Evolutionary conservation across 768 basidiomycete genomes (phyloP), one percentile per base, ranked within the genome.

Genomic region (Lentinula edodes): DNA sequence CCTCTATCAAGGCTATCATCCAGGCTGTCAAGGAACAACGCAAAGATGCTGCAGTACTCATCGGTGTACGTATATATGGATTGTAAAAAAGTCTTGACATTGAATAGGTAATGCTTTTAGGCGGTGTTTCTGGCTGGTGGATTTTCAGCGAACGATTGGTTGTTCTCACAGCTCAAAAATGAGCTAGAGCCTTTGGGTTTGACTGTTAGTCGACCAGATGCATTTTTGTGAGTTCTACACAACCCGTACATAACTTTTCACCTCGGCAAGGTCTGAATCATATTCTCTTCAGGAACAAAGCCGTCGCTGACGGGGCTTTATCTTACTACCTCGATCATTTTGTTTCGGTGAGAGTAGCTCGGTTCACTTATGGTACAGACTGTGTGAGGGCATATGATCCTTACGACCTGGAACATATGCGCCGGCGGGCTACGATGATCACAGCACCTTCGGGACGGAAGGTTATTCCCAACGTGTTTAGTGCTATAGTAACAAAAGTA

Each of bases 81-180:
- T 39, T 0, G 20, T 42, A 18, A 0, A 8, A 48, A 28, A 12
- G 16, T 1, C 36, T 32, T 6, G 13, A 9, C 23, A 51, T 36
- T 18, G 34, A 10, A 41, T 34, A 28, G 13, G 12, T 34, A n/a
- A 20, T 50, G 28, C 38, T 12, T 58, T n/a, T 16, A 78, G 75
- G 62, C 73, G 8, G 73, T 82, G 23, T 78, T 83, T 58, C 69
- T 84, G 13, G 82, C 85, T 3, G 83, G 83, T 7, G 83, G 82
- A 0, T 84, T 84, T 68, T 77, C 78, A 9, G 78, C 81, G 1
- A 83, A 76, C 61, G 77, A 80, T 48, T 83, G 77, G 75, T 67
- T 85, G 16, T 83, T 78, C 62, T 64, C 70, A 1, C 71, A 73
- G 52, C 73, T 83, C n/a, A 75, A 77, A 52, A 64, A 60, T 42